A percentile compares a stretch with the other conserved stretches of the same genome.
These are phyloP conservation scores for Boletus albobrunnescens DNA, from an alignment of 1,284 basidiomycete genomes.

Conservation along the genomic window DNA sequence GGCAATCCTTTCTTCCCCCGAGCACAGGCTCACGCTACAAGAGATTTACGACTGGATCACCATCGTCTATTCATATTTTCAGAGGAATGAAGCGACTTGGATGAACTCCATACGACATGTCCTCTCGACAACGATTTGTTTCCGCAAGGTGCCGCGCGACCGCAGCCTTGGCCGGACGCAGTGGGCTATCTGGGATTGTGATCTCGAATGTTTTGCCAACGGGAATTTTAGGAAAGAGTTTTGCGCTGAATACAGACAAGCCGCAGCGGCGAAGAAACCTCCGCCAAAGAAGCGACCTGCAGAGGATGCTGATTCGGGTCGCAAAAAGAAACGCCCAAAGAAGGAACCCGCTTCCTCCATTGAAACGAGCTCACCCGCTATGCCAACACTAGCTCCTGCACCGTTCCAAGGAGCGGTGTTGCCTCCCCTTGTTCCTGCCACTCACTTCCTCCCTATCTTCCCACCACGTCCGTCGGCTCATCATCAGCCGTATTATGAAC, in stretches of 20 bases:
- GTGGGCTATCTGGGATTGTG: slow-evolving; percentile 74
- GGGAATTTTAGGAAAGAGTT: slow-evolving; percentile 69
- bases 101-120: slow-evolving; percentile 90
- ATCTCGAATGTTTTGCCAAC: slow-evolving; percentile 64
- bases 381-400: slow-evolving; percentile 3
- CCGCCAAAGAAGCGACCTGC: slow-evolving; percentile 36
- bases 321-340: slow-evolving; percentile 50
- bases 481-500: slow-evolving; percentile 67
- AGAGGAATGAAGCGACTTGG: slow-evolving; percentile 92
- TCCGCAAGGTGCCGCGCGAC: slow-evolving; percentile 66
- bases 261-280: slow-evolving; percentile 35
- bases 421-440: slow-evolving; percentile 35
- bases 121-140: slow-evolving; percentile 77
- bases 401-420: slow-evolving; percentile 18
- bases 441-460: slow-evolving; percentile 49
- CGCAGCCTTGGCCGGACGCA: slow-evolving; percentile 66
- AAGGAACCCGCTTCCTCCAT: slow-evolving; percentile 31
- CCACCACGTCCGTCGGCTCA: slow-evolving; percentile 56
- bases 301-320: slow-evolving; percentile 35
- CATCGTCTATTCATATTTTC: slow-evolving; percentile 90
- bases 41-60: slow-evolving; percentile 97
- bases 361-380: slow-evolving; percentile 28
- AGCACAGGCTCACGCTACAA: slow-evolving; percentile 84
- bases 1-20: slow-evolving; percentile 82
- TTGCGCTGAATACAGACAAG: slow-evolving; percentile 57